Base-by-base conservation (phyloP, 495 filamentous ascomycete genomes). In the Neurospora sublineolata region DNA sequence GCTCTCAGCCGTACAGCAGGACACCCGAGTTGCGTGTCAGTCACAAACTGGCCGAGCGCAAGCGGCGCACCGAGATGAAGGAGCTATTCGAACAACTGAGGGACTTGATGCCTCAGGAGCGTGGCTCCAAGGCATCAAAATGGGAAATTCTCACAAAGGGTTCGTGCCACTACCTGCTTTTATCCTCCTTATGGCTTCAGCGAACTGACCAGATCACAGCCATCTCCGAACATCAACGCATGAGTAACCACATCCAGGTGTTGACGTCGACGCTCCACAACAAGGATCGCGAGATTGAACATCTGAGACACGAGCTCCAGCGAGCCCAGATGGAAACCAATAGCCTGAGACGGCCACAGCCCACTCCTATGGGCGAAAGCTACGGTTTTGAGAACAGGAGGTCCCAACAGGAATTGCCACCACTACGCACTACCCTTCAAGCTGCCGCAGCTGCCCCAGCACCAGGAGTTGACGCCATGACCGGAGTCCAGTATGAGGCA, bases 81-180 rank as follows among this genome's bases (percentile, higher is more conserved):
- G 91, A 94, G 77, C 86, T 97, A 8, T 98, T 98, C 78, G 95
- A 99, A 73, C 86, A 90, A 64, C 82, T 99, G 33, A 89, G 94
- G 42, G 86, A 90, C 69, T 86, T 93, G 46, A 89, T 97, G 73
- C 94, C 94, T 7, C 89, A 93, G 70, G 92, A 91, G 72, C 89
- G 94, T 68, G 94, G 94, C 23, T 91, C 92, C 60, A 99, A 98
- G 77, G 94, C 94, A 4, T 97, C 94, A 77, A 99, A 99, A 81
- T 99, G 96, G 96, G 95, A 99, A 77, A 97, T 97, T 40, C 80
- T 99, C n/a, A 96, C 93, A 11, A 94, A 94, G 87, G 92, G 94
- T 97, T 85, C 41, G 83, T 75, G 30, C 5, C 36, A 12, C n/a
- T 27, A 30, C 41, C n/a, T 16, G 36, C 11, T 14, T 5, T 9